phyloP scores from a whole-genome alignment of 331 rosid genomes.

The Telfairia occidentalis region DNA sequence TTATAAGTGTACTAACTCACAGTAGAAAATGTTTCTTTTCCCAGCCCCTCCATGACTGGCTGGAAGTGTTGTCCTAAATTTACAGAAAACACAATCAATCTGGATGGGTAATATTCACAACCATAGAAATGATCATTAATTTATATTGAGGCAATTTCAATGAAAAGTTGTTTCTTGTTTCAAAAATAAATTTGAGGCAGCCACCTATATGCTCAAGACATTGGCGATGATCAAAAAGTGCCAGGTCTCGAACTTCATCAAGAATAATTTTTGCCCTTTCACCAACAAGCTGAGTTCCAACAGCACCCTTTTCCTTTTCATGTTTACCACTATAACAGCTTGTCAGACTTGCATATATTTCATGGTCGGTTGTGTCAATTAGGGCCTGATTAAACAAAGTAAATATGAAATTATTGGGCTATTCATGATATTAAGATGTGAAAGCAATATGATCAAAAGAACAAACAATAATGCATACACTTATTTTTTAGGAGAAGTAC shows the following conservation, averaged over 20 bases:
- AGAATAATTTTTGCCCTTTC: slow-evolving; percentile 82
- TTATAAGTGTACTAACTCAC: slow-evolving; percentile 37
- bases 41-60: slow-evolving; percentile 45
- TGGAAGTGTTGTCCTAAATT: slow-evolving; percentile 65
- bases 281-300: slow-evolving; percentile 76
- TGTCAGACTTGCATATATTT: slow-evolving; percentile 59
- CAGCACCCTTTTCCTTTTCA: slow-evolving; percentile 67
- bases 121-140: background rate
- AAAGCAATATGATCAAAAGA: background rate
- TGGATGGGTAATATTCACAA: slow-evolving; percentile 4
- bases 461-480: background rate
- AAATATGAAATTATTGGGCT: background rate
- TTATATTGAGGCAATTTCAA: slow-evolving; percentile 10
- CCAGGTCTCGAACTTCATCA: slow-evolving; percentile 61
- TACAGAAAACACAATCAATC: slow-evolving; percentile 21
- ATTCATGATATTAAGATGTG: background rate
- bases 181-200: too few relatives aligned
- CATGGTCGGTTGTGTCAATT: slow-evolving; percentile 58
- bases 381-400: slow-evolving; percentile 50
- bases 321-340: slow-evolving; percentile 47
- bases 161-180: too few relatives aligned
- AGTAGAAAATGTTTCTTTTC: slow-evolving; percentile 31
- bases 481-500: background rate
- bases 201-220: slow-evolving; percentile 79
- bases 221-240: slow-evolving; percentile 48